Conservation (phyloP, 345 rosid species). For the Melaleuca alternifolia region DNA sequence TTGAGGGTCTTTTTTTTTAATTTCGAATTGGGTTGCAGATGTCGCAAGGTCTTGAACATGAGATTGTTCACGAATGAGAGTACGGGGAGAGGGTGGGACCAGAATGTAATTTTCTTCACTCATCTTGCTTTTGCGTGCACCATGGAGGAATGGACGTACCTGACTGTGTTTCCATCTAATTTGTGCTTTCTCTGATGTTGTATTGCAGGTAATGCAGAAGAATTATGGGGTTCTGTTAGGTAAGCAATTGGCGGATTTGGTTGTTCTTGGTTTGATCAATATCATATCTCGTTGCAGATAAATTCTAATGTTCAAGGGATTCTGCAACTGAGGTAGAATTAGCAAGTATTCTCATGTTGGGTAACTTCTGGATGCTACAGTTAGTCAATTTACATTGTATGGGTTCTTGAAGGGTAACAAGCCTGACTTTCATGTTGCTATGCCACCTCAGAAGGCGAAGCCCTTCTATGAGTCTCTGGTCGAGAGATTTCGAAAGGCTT, state of each 20-base stretch:
- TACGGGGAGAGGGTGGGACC: slow-evolving; percentile 85
- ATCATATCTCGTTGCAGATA: neutral
- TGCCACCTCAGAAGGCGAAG: slow-evolving; percentile 81
- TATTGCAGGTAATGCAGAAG: slow-evolving; percentile 77
- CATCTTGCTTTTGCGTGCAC: neutral
- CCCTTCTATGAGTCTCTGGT: slow-evolving; percentile 64
- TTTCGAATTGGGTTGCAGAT: slow-evolving; percentile 23
- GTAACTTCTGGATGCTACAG: slow-evolving; percentile 23
- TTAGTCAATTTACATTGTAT: slow-evolving; percentile 86
- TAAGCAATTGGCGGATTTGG: neutral
- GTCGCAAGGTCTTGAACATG: slow-evolving; percentile 84
- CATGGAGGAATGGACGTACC: neutral
- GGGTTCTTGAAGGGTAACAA: slow-evolving; percentile 95
- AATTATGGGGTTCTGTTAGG: slow-evolving; percentile 71
- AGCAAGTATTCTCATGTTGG: neutral
- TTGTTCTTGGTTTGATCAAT: neutral
- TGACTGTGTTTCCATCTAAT: neutral
- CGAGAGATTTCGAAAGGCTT: slow-evolving; percentile 50
- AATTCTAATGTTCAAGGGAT: neutral
- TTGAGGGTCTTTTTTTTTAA: neutral
- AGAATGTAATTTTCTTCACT: slow-evolving; percentile 32
- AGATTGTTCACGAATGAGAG: slow-evolving; percentile 71
- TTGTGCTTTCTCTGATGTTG: neutral
- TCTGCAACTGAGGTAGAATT: neutral
- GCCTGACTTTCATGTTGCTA: slow-evolving; percentile 91